Conservation (phyloP, 176 grass and related monocot genomes). For the Carex cristatella region DNA sequence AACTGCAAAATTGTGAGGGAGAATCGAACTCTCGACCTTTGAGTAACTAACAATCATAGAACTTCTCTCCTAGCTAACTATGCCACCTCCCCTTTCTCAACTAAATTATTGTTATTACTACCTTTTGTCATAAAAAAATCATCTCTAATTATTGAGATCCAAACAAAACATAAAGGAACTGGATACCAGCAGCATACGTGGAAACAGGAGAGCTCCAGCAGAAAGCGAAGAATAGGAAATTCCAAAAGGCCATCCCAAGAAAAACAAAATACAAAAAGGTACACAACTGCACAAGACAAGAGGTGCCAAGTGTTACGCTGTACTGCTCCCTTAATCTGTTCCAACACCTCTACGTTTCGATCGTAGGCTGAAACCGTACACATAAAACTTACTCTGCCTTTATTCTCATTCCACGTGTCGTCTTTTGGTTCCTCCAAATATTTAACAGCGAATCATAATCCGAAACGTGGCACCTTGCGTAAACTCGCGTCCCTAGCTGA, state of each 20-base stretch:
- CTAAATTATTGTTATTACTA: too few species aligned
- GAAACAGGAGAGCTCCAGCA: too few species aligned
- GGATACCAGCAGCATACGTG: too few species aligned
- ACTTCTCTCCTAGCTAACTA: too few species aligned
- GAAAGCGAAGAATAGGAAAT: not conserved
- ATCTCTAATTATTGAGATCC: too few species aligned
- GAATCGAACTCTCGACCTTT: too few species aligned
- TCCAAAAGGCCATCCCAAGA: not conserved
- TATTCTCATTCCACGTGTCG: not conserved
- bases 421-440: not conserved
- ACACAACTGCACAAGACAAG: not conserved
- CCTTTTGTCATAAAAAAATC: too few species aligned
- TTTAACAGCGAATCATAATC: not conserved
- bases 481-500: not conserved
- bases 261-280: not conserved
- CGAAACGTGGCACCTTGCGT: not conserved
- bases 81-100: too few species aligned
- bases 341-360: not conserved
- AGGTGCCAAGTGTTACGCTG: not conserved
- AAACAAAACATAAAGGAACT: not conserved
- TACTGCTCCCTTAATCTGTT: not conserved
- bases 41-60: too few species aligned
- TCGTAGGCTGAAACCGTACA: not conserved
- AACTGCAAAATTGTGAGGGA: too few species aligned
- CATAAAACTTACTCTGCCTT: not conserved